phyloP scores from a whole-genome alignment of 371 early-diverging fungal genomes.

The Mortierella sp. region DNA sequence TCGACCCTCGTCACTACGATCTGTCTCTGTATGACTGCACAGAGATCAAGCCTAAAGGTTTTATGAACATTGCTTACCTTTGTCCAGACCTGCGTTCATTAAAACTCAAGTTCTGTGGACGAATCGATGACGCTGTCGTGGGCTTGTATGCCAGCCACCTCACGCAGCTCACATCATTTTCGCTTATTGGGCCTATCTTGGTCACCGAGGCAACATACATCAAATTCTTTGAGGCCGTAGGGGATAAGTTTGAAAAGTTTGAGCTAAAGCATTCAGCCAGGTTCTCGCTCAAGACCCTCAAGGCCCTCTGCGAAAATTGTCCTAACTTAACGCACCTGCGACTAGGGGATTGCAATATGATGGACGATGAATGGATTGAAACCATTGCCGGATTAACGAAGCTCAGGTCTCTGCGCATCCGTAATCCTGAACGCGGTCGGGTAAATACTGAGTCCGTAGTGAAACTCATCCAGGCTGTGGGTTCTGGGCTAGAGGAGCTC shows the following conservation, averaged over 20 bases:
- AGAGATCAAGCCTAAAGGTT: slow-evolving; percentile 66
- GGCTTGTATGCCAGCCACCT: slow-evolving; percentile 62
- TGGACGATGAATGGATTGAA: slow-evolving; percentile 68
- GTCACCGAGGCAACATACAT: slow-evolving; percentile 72
- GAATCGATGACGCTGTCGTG: slow-evolving; percentile 72
- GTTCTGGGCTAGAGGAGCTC: slow-evolving; percentile 66
- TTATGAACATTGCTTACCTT: slow-evolving; percentile 73
- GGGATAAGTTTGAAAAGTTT: slow-evolving; percentile 68
- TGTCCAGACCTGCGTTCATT: slow-evolving; percentile 72
- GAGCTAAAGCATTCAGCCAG: slow-evolving; percentile 72
- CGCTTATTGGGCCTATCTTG: slow-evolving; percentile 82
- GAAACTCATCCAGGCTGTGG: slow-evolving; percentile 64
- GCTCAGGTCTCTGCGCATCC: slow-evolving; percentile 63
- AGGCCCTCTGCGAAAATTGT: slow-evolving; percentile 68
- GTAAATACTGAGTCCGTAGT: slow-evolving; percentile 60
- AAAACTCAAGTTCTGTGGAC: slow-evolving; percentile 83
- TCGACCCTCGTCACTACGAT: slow-evolving; percentile 68
- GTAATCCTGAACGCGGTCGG: slow-evolving; percentile 59
- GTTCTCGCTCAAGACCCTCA: slow-evolving; percentile 64
- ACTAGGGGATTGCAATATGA: slow-evolving; percentile 64
- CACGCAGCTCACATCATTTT: slow-evolving; percentile 64
- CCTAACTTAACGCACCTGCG: slow-evolving; percentile 68
- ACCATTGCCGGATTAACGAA: slow-evolving; percentile 55
- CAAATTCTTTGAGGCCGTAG: slow-evolving; percentile 67
- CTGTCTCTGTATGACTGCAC: slow-evolving; percentile 88